Evolutionary conservation across 257 asterid genomes (phyloP).

Genomic region (Solanum verrucosum): DNA sequence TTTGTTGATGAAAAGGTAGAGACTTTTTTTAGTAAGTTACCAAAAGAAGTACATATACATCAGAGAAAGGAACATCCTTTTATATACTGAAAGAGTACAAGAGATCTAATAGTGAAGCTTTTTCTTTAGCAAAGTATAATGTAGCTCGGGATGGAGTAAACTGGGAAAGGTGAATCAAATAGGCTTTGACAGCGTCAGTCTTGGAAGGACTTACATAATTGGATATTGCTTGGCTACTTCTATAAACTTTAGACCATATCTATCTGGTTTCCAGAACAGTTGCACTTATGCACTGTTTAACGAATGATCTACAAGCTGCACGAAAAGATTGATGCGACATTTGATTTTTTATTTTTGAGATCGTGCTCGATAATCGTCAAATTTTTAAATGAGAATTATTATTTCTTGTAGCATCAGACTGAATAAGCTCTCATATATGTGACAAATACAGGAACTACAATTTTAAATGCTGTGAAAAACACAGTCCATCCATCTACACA

Average conservation of each 20-base stretch:
- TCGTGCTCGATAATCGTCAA: background rate
- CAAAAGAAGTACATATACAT: background rate
- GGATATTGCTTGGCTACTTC: background rate
- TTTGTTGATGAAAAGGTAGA: background rate
- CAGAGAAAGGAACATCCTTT: background rate
- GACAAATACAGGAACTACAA: slow-evolving; percentile 37
- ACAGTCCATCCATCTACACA: slow-evolving; percentile 30
- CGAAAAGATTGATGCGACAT: background rate
- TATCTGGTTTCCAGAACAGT: background rate
- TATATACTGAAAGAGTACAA: background rate
- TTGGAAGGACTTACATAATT: background rate
- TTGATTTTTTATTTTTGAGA: background rate
- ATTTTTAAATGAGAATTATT: background rate
- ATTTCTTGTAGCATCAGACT: background rate
- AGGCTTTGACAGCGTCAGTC: background rate
- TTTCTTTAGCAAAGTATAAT: background rate
- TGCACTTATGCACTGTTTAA: background rate
- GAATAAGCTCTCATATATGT: background rate
- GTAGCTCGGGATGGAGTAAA: background rate
- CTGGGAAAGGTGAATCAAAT: background rate
- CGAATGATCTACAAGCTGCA: background rate
- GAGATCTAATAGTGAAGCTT: background rate
- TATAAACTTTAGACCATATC: background rate
- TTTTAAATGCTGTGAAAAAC: slow-evolving; percentile 28
- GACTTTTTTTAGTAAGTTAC: background rate